Conservation (phyloP, 352 stramenopile species). For the Phytophthora nicotianae region DNA sequence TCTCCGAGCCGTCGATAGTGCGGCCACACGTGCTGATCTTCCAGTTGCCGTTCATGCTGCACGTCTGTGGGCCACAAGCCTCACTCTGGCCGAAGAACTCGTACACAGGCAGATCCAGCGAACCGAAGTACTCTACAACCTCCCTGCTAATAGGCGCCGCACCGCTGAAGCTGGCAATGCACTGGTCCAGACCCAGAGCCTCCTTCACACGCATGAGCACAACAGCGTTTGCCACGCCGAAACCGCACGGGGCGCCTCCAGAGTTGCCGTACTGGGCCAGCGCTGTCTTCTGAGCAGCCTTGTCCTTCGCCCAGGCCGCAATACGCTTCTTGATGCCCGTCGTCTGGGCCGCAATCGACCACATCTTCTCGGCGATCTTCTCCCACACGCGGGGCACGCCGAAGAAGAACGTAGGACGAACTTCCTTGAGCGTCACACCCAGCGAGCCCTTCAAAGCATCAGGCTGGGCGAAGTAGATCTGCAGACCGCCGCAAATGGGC, state of each 20-base stretch:
- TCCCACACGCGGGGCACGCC: slow-evolving; percentile 92
- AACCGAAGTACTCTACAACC: slow-evolving; percentile 95
- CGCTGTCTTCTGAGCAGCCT: slow-evolving; percentile 76
- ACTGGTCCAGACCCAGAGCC: slow-evolving; percentile 92
- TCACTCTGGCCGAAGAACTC: slow-evolving; percentile 96
- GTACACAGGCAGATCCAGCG: slow-evolving; percentile 93
- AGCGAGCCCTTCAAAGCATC: slow-evolving; percentile 92
- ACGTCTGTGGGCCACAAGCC: slow-evolving; percentile 83
- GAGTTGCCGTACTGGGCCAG: slow-evolving; percentile 87
- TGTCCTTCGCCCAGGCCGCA: slow-evolving; percentile 90
- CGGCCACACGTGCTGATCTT: slow-evolving; percentile 87
- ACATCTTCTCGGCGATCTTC: slow-evolving; percentile 94
- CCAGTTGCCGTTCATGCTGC: slow-evolving; percentile 82
- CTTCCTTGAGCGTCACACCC: slow-evolving; percentile 83
- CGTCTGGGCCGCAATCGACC: slow-evolving; percentile 80
- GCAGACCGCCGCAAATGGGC: slow-evolving; percentile 61
- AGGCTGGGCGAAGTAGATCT: slow-evolving; percentile 89
- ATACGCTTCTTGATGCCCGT: slow-evolving; percentile 93
- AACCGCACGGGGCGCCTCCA: slow-evolving; percentile 88
- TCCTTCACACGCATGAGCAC: slow-evolving; percentile 90
- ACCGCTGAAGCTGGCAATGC: slow-evolving; percentile 68
- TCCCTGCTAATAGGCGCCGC: slow-evolving; percentile 94
- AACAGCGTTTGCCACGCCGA: slow-evolving; percentile 86
- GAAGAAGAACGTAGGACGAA: slow-evolving; percentile 90
- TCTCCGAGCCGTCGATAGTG: slow-evolving; percentile 76